Evolutionary conservation across 2,329 filamentous ascomycete genomes (phyloP).

Genomic region (Aspergillus proliferans): DNA sequence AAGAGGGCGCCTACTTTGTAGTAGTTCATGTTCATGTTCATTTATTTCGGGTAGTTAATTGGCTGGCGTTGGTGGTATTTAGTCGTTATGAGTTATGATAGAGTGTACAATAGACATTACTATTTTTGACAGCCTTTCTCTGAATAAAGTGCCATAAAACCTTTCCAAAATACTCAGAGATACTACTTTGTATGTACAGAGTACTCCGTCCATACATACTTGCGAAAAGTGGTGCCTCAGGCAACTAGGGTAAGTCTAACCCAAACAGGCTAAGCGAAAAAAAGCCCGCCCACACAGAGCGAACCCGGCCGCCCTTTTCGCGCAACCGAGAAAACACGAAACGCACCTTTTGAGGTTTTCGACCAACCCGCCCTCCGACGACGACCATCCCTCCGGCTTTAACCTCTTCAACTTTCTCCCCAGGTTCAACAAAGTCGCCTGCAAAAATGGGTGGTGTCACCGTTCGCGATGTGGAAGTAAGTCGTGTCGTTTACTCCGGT

Average conservation of each 20-base stretch:
- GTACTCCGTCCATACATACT: background rate
- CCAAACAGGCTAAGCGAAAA: constrained; percentile 37
- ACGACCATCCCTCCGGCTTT: constrained; percentile 32
- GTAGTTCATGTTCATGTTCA: background rate
- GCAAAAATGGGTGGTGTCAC: constrained; percentile 62
- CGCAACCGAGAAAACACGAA: too few relatives aligned
- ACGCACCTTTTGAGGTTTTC: background rate
- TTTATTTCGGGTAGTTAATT: constrained; percentile 1
- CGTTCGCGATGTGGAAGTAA: constrained; percentile 61
- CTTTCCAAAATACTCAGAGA: background rate
- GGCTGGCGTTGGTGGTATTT: too few relatives aligned
- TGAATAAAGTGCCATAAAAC: background rate
- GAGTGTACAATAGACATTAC: constrained; percentile 9
- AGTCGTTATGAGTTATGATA: constrained; percentile 18
- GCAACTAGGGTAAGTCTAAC: constrained; percentile 35
- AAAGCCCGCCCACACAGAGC: constrained; percentile 28
- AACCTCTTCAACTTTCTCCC: constrained; percentile 23
- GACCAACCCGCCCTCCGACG: constrained; percentile 24
- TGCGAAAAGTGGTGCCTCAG: constrained; percentile 8
- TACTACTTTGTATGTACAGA: too few relatives aligned
- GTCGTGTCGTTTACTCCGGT: constrained; percentile 19
- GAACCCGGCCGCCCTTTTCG: background rate
- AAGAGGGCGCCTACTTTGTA: constrained; percentile 37
- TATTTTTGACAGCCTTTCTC: too few relatives aligned
- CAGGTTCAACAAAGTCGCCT: constrained; percentile 27